Conservation (phyloP, 2,329 filamentous ascomycete species). For the Colletotrichum graminicola region DNA sequence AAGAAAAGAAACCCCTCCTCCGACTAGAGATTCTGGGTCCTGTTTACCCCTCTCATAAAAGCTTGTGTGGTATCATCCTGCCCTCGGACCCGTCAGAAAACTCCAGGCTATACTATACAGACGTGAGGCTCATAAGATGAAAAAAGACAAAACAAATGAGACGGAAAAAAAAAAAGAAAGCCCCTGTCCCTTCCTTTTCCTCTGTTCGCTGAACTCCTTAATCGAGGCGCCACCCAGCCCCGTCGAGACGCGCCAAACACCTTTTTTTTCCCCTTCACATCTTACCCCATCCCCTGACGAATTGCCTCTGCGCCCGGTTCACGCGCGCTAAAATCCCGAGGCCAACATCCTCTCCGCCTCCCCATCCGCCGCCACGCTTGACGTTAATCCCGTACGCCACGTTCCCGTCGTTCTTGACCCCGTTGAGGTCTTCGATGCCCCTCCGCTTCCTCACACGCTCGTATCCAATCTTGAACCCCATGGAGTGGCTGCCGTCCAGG, state of each 20-base stretch:
- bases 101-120: slow-evolving; percentile 27
- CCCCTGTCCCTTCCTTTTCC: background rate
- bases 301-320: slow-evolving; percentile 37
- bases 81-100: slow-evolving; percentile 15
- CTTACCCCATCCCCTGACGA: slow-evolving; percentile 33
- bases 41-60: background rate
- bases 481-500: slow-evolving; percentile 45
- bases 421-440: slow-evolving; percentile 21
- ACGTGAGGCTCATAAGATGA: background rate
- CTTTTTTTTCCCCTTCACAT: background rate
- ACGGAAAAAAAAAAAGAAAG: background rate
- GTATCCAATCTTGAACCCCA: slow-evolving; percentile 47
- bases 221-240: background rate
- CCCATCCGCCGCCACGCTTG: slow-evolving; percentile 38
- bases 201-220: background rate
- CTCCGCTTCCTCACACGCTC: slow-evolving; percentile 40
- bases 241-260: background rate
- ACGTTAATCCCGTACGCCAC: slow-evolving; percentile 41
- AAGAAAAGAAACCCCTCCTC: background rate
- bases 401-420: slow-evolving; percentile 8
- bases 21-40: slow-evolving; percentile 9
- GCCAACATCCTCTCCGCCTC: slow-evolving; percentile 42
- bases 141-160: background rate
- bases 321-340: slow-evolving; percentile 42
- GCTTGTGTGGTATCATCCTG: slow-evolving; percentile 37